Conservation (phyloP, 768 basidiomycete species). For the Dacryopinax spathularia region DNA sequence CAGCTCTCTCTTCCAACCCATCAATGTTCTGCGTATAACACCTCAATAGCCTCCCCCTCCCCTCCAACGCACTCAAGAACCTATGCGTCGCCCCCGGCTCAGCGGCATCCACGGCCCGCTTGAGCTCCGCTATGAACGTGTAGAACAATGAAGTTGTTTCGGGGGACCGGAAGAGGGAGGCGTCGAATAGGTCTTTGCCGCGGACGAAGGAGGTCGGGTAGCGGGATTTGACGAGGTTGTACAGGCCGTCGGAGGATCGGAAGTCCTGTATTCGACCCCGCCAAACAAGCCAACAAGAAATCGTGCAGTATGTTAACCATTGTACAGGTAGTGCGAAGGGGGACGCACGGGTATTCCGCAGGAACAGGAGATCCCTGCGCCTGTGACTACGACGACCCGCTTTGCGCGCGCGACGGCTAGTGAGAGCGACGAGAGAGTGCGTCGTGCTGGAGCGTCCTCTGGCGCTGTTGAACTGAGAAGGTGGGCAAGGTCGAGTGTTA, state of each 20-base stretch:
- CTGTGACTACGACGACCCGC: constrained; percentile 79
- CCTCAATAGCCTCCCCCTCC: constrained; percentile 69
- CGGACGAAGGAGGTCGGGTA: constrained; percentile 73
- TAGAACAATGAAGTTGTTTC: constrained; percentile 82
- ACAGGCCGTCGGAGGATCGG: constrained; percentile 83
- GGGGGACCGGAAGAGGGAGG: constrained; percentile 74
- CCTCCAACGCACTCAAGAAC: constrained; percentile 73
- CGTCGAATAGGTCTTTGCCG: constrained; percentile 91
- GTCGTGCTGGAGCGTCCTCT: constrained; percentile 16
- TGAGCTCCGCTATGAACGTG: constrained; percentile 86
- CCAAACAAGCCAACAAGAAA: background rate
- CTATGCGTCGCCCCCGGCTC: constrained; percentile 72
- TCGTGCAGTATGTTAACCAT: constrained; percentile 9
- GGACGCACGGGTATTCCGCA: constrained; percentile 84
- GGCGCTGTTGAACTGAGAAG: constrained; percentile 15
- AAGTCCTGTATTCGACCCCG: constrained; percentile 54
- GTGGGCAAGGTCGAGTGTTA: constrained; percentile 18
- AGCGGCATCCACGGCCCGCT: constrained; percentile 65
- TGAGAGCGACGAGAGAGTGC: constrained; percentile 52
- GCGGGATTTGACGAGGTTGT: constrained; percentile 74
- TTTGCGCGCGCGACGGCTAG: constrained; percentile 69
- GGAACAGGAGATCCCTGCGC: constrained; percentile 92
- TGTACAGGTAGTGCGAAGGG: constrained; percentile 1
- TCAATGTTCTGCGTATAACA: constrained; percentile 98
- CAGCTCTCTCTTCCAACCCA: constrained; percentile 71